Evolutionary conservation across 371 early-diverging fungal species (phyloP), one percentile per base, ranked within the genome.

Genomic region (Mucor piriformis): DNA sequence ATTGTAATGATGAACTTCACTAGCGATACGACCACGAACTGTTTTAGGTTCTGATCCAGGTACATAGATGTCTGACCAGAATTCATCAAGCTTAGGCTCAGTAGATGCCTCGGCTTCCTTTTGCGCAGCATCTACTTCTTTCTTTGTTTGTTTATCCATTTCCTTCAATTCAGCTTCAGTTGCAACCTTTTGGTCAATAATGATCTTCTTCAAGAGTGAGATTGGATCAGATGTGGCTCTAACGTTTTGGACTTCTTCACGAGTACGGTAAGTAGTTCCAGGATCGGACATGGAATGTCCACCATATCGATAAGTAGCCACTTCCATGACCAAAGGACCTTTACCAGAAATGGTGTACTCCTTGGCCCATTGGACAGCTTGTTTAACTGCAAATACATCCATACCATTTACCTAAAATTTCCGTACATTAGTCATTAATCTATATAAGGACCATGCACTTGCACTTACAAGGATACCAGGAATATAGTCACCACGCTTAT

Each of bases 261-360:
- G 92, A 61, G 96, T 94, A 66, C 97, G 92, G 88, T 96, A 98
- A 57, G 96, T 96, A 73, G 97, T 97, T 57, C 98, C 98, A 37
- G 98, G 98, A 79, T 98, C 98, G 57, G 97, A 96, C 98, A 98
- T 98, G 68, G 99, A 98, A 92, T 99, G 99, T 52, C 98, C 98
- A 79, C 99, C 98, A 76, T 96, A 96, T 57, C 99, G 93, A 86
- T 99, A 96, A 25, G 99, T 99, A 64, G 90, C 91, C 84, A 97
- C 85, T 85, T 99, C 99, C 78, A 99, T 79, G 44, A 99, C 90
- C 50, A 99, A 79, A 25, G 99, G 99, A 13, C 99, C 99, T 64
- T 95, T 92, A 63, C 87, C 91, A 54, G 74, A 74, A 43, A 82
- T 64, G 12, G 90, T 83, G 85, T 89, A 94, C 61, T 96, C 88